Evolutionary conservation across 306 rosid species (phyloP), one percentile per base, ranked within the genome.

Genomic region (Coriaria nepalensis): DNA sequence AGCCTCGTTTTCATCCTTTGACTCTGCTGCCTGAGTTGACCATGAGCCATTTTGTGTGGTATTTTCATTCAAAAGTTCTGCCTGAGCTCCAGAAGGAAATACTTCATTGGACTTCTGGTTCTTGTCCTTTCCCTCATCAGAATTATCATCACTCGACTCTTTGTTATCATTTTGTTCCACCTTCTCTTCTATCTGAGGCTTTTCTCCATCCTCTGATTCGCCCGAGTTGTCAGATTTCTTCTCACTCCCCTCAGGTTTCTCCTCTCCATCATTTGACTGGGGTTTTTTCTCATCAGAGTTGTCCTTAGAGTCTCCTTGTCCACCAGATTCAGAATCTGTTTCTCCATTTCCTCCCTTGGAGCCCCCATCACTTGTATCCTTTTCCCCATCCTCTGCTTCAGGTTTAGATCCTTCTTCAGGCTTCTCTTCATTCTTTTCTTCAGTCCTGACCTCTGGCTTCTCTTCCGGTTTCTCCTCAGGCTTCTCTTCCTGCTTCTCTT

Each of bases 11-110:
- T 84, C 97, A 61, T 65, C 79, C 68, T 81, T 79, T 45, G 98
- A 90, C 67, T 85, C 94, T 7, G 81, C 37, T 2, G 85, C 79
- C 65, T 90, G 98, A 63, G 94, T 90, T 50, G 80, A 50, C 67
- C 68, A 90, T 36, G 94, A 63, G n/a, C 92, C 76, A 56, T 39
- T 69, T 64, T 66, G 76, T 35, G 78, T 61, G 20, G 76, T 42
- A 51, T 64, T 81, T 69, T 90, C 98, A 47, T 77, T 84, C 69
- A 75, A 56, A 70, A 84, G 81, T 65, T 90, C 97, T 12, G 92
- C 57, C 80, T 79, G 94, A 56, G 79, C 85, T 35, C 71, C 82
- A 13, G 95, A 73, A 43, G 95, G 90, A 59, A 50, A 76, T 29
- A 61, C 80, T 67, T 81, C 93, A 20, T 44, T 54, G 55, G 78